Conservation (phyloP, 805 yeast genomes). For the Yamadazyma phyllophila region DNA sequence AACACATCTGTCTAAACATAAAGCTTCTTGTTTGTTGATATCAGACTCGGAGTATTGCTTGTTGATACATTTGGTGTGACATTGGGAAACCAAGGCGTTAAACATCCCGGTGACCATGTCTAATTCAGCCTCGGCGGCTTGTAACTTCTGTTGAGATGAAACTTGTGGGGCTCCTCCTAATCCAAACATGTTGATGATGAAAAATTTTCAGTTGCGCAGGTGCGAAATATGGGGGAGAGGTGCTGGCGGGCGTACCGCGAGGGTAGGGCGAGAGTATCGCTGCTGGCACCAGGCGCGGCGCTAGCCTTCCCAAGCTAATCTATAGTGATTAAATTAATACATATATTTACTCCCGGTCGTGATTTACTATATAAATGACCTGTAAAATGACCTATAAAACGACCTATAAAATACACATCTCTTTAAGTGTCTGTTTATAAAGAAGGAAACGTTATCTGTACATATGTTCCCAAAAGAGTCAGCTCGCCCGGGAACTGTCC, state of each 20-base stretch:
- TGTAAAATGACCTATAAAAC: no score
- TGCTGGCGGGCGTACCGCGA: background rate
- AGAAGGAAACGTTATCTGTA: slow-evolving; percentile 35
- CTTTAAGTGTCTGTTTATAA: no score
- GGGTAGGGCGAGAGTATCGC: background rate
- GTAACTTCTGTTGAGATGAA: slow-evolving; percentile 70
- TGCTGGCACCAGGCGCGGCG: no score
- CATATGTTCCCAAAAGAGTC: slow-evolving; percentile 35
- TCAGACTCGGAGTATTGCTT: slow-evolving; percentile 68
- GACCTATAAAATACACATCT: no score
- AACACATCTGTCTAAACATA: slow-evolving; percentile 94
- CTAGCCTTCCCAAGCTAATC: no score
- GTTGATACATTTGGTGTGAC: slow-evolving; percentile 82
- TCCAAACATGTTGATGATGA: slow-evolving; percentile 55
- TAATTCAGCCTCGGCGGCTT: slow-evolving; percentile 94
- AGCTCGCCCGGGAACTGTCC: slow-evolving; percentile 18
- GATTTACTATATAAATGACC: no score
- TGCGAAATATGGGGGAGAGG: background rate
- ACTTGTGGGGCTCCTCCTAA: slow-evolving; percentile 76
- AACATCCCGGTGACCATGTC: slow-evolving; percentile 98
- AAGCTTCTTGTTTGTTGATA: slow-evolving; percentile 72
- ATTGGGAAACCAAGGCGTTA: slow-evolving; percentile 84
- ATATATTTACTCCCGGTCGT: no score
- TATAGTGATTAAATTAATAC: no score
- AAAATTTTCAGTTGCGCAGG: slow-evolving; percentile 8